Conservation (phyloP, 73 alveolate genomes). For the Uronychia setigera region DNA sequence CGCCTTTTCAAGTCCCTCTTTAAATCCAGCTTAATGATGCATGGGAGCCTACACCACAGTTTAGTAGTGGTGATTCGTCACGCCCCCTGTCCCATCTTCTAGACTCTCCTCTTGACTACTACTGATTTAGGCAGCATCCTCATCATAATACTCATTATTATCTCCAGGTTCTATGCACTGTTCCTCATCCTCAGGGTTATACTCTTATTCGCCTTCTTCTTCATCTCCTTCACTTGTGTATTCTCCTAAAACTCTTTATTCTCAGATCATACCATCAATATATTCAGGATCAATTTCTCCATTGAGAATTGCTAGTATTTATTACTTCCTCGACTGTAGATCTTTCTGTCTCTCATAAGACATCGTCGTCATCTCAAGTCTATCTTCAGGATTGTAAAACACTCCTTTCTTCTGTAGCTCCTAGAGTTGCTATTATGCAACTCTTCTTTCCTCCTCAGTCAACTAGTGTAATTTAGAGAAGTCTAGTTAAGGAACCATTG, state of each 20-base stretch:
- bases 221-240: neutral
- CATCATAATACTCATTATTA: neutral
- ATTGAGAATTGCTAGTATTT: neutral
- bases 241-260: neutral
- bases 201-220: too few relatives aligned
- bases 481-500: neutral
- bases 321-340: neutral
- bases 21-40: too few relatives aligned
- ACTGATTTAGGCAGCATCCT: neutral
- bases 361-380: neutral
- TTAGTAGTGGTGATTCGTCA: neutral
- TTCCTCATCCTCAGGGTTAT: neutral
- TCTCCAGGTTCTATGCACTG: neutral
- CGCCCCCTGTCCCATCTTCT: neutral
- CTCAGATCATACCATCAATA: neutral
- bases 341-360: neutral
- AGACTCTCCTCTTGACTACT: neutral
- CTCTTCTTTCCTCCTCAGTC: constrained; percentile 1
- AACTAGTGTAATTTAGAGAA: neutral
- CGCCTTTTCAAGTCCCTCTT: too few relatives aligned
- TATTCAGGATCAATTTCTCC: neutral
- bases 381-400: neutral
- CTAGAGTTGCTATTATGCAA: neutral
- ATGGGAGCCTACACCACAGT: neutral
- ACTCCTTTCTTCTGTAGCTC: neutral